Evolutionary conservation across 108 stramenopile genomes (phyloP).

Genomic region (Skeletonema marinoi): DNA sequence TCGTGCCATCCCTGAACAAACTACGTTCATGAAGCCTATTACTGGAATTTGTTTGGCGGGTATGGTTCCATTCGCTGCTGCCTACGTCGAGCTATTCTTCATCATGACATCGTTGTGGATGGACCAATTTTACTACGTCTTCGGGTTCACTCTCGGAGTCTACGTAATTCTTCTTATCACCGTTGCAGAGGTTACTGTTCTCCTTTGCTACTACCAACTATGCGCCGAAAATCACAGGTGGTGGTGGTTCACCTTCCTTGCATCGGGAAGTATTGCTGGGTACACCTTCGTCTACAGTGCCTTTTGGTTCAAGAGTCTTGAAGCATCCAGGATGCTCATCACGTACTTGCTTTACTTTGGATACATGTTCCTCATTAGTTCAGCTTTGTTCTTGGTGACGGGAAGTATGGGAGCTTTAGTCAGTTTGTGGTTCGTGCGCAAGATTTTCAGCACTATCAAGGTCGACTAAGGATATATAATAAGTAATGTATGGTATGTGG

Average conservation of each 20-base stretch:
- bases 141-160: constrained; percentile 96
- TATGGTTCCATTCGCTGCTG: constrained; percentile 96
- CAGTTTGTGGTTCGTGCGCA: constrained; percentile 93
- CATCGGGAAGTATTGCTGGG: constrained; percentile 88
- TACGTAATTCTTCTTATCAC: constrained; percentile 94
- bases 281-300: constrained; percentile 94
- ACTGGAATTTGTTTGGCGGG: constrained; percentile 87
- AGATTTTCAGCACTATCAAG: constrained; percentile 98
- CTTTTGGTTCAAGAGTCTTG: constrained; percentile 92
- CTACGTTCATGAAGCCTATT: constrained; percentile 74
- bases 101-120: constrained; percentile 98
- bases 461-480: constrained; percentile 60
- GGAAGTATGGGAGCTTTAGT: constrained; percentile 93
- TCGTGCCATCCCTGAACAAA: constrained; percentile 90
- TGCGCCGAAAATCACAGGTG: constrained; percentile 98
- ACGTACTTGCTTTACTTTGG: constrained; percentile 99
- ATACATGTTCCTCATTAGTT: constrained; percentile 94
- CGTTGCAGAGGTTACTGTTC: constrained; percentile 95
- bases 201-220: constrained; percentile 98
- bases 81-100: constrained; percentile 99
- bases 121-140: constrained; percentile 99
- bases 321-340: constrained; percentile 90
- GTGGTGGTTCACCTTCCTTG: constrained; percentile 99
- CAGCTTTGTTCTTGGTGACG: constrained; percentile 88
- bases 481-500: background rate